Conservation (phyloP, 2,329 filamentous ascomycete genomes). For the Ophiosphaerella korrae region DNA sequence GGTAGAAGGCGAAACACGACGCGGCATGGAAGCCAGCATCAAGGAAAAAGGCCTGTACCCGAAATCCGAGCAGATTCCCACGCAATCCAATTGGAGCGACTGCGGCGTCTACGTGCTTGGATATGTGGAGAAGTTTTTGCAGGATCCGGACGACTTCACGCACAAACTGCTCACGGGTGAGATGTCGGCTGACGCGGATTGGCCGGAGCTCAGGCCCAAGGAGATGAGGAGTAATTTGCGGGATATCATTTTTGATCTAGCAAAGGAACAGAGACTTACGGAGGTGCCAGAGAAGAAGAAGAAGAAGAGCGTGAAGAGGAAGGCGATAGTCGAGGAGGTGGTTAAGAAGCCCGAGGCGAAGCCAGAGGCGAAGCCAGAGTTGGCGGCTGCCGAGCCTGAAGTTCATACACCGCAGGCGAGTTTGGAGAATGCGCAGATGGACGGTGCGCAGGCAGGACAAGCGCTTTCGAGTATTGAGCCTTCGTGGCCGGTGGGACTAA, state of each 20-base stretch:
- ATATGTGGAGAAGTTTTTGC: constrained; percentile 82
- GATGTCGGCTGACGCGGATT: constrained; percentile 62
- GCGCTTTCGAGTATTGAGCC: too few species aligned
- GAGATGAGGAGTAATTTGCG: constrained; percentile 70
- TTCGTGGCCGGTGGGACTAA: neutral
- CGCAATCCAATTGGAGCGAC: constrained; percentile 83
- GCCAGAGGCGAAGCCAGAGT: neutral
- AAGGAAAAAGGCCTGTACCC: constrained; percentile 67
- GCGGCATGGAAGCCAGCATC: constrained; percentile 54
- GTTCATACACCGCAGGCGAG: too few species aligned
- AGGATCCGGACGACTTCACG: constrained; percentile 73
- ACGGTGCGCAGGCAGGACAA: too few species aligned
- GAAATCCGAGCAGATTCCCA: constrained; percentile 66
- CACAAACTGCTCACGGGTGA: constrained; percentile 68
- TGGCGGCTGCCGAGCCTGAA: neutral
- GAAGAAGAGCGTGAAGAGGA: constrained; percentile 10
- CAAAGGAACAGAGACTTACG: constrained; percentile 52
- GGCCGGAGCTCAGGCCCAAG: constrained; percentile 60
- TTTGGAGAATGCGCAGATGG: too few species aligned
- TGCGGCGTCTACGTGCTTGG: constrained; percentile 87
- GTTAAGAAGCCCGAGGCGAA: too few species aligned
- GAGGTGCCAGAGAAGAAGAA: constrained; percentile 10
- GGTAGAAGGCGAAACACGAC: constrained; percentile 72
- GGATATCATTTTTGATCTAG: constrained; percentile 66
- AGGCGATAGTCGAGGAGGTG: too few species aligned